Base-by-base conservation (phyloP, 2,329 filamentous ascomycete species). In the Colletotrichum falcatum region DNA sequence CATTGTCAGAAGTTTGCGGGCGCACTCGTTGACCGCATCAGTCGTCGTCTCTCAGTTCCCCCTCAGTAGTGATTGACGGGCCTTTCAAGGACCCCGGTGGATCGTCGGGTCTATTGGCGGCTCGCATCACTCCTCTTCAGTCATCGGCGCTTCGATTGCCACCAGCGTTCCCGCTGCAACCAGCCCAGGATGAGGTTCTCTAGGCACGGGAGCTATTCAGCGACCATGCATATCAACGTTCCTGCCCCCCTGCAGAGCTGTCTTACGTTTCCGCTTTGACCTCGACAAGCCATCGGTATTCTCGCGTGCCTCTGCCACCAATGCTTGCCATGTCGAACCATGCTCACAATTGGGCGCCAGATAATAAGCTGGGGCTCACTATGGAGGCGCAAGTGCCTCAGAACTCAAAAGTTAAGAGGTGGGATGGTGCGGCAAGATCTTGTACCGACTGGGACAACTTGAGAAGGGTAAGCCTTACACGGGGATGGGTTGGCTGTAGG, bases 381-480 rank as follows among this genome's bases (percentile, higher is more conserved):
- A 74, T 78, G 44, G 79, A 79, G 54, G 75, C 71, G 20, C 74
- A 71, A n/a, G 70, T 72, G 11, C 64, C 76, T 3, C 71, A 67
- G n/a, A 77, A 73, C 39, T 66, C 74, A 2, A 77, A 74, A n/a
- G 76, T 87, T n/a, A 83, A 81, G 77, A 81, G 83, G 72, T 88
- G 86, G 84, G 85, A 88, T 72, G 86, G 86, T 62, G 81, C 81
- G 37, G 81, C 83, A 20, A 82, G 81, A 72, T 80, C 81, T 1
- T 83, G 78, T 63, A 74, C 77, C 18, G 74, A 79, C 20, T 88
- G 86, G 86, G 83, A 88, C 64, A 80, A 78, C 42, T 74, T 87
- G 49, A 81, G 81, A 74, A 82, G 82, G 76, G 86, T 87, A 76
- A 77, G 84, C 79, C 4, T 26, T 18, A 28, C 23, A 11, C 14